phyloP scores from a whole-genome alignment of 2,329 filamentous ascomycete species.

The Xylariaceae sp. region DNA sequence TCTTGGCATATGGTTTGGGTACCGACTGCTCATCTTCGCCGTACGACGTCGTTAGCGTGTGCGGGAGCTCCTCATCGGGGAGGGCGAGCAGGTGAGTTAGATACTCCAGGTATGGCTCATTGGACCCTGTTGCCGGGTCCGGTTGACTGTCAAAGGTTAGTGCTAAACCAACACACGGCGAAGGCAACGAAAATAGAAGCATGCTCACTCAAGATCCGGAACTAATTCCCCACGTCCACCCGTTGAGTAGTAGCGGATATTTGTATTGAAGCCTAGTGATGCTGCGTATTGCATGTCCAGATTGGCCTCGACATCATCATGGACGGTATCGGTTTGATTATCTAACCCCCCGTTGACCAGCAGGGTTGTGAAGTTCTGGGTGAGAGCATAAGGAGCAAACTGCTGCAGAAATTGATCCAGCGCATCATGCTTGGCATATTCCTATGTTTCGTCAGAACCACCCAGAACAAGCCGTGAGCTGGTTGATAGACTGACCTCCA shows the following conservation, averaged over 20 bases:
- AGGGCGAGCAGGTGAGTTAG: conserved; percentile 32
- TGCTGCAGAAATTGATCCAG: conserved; percentile 50
- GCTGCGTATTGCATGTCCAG: conserved; percentile 61
- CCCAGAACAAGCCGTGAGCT: neutral
- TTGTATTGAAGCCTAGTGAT: conserved; percentile 53
- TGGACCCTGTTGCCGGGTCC: conserved; percentile 18
- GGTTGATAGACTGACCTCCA: conserved; percentile 22
- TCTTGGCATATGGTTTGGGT: conserved; percentile 30
- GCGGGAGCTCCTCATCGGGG: conserved; percentile 30
- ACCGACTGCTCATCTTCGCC: conserved; percentile 34
- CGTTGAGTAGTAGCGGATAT: conserved; percentile 56
- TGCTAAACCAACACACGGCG: neutral
- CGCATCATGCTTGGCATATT: conserved; percentile 42
- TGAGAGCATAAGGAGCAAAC: conserved; percentile 54
- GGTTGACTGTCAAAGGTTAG: conserved; percentile 27
- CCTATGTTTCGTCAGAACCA: conserved; percentile 6
- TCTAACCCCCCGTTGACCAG: conserved; percentile 60
- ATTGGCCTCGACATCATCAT: conserved; percentile 55
- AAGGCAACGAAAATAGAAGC: conserved; percentile 1
- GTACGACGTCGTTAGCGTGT: conserved; percentile 32
- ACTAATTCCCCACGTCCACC: conserved; percentile 56
- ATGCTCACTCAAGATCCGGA: conserved; percentile 50
- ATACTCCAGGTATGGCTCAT: conserved; percentile 35
- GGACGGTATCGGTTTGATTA: conserved; percentile 45
- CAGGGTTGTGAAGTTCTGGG: conserved; percentile 57